Base-by-base conservation (phyloP, 2,329 filamentous ascomycete genomes). In the Colletotrichum cereale region DNA sequence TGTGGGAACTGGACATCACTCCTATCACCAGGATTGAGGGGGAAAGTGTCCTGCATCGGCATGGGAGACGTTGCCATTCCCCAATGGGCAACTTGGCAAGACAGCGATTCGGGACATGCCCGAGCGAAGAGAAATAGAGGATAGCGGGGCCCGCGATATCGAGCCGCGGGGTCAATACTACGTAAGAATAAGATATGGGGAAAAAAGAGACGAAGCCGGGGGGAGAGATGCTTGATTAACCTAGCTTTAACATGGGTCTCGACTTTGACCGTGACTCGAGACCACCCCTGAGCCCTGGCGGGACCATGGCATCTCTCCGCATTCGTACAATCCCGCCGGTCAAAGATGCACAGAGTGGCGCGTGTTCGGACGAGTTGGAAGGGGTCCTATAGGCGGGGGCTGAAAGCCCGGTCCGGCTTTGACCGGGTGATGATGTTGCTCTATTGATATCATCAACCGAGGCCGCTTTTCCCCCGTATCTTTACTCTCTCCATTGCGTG, bases 101-200 rank as follows among this genome's bases (percentile, higher is more conserved):
- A 64, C 62, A 60, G 65, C 58, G 31, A 53, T 55, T 68, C 68
- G 68, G 65, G 58, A 18, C 58, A 71, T 68, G 29, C 52, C 68
- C 57, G 68, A 71, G 63, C 63, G 63, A 58, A 48, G 12, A 5
- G 42, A n/a, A 42, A 71, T 16, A 34, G n/a, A 16, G 44, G 62
- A 56, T 63, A n/a, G 36, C 47, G 34, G 57, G 38, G 34, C 34
- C 18, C 16, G 24, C 21, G 36, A 40, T 55, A 48, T 36, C 52
- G 36, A n/a, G 31, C 31, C 42, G 31, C n/a, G 40, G 40, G 57
- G n/a, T 34, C 14, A 21, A 24, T 47, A n/a, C n/a, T n/a, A n/a
- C n/a, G n/a, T n/a, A 24, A 47, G 31, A 16, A 21, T 8, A 29
- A 50, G 29, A 47, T 44, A n/a, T n/a, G 29, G 18, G 31, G n/a